Base-by-base conservation (phyloP, 805 yeast genomes). In the Lipomyces chichibuensis region DNA sequence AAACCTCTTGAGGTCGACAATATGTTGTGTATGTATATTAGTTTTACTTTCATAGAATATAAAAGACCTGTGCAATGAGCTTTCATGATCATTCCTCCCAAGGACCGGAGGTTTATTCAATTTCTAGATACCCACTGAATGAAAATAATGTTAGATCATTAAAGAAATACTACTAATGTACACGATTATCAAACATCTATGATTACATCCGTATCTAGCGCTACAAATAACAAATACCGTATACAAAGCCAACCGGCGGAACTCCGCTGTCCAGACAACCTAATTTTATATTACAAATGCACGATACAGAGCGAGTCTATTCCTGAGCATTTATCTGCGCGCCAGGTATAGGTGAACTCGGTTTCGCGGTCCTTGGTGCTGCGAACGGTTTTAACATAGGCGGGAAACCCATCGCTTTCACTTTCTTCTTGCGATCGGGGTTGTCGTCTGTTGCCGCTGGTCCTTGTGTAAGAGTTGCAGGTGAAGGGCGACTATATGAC, bases 381-480 rank as follows among this genome's bases (percentile, higher is more conserved):
- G 14, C 54, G 32, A 65, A 25, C 59, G 60, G 51, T 7, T 53
- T 59, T 25, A 74, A 60, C 62, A 71, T 54, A 2, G 76, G 76
- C 20, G 76, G 76, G 58, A 74, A 74, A 6, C 76, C 76, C 65
- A 74, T 68, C 3, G 76, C 71, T 52, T 66, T 69, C 14, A 72
- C 72, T 7, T 71, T 69, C 61, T 67, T 63, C 64, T 66, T 69
- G 14, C 66, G 62, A n/a, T 58, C 59, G 17, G 60, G 52, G 37
- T n/a, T 17, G 8, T 35, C 33, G n/a, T 20, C 27, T 35, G 20
- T 32, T 14, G 23, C 3, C 35, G 27, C 39, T 4, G 56, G 43
- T 5, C 49, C 33, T 2, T 35, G 23, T n/a, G 33, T n/a, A 20
- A 54, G 20, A 13, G 58, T 9, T 7, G 37, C 37, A 6, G 29